Evolutionary conservation across 1,284 basidiomycete species (phyloP).

Genomic region (Lentinus polychrous): DNA sequence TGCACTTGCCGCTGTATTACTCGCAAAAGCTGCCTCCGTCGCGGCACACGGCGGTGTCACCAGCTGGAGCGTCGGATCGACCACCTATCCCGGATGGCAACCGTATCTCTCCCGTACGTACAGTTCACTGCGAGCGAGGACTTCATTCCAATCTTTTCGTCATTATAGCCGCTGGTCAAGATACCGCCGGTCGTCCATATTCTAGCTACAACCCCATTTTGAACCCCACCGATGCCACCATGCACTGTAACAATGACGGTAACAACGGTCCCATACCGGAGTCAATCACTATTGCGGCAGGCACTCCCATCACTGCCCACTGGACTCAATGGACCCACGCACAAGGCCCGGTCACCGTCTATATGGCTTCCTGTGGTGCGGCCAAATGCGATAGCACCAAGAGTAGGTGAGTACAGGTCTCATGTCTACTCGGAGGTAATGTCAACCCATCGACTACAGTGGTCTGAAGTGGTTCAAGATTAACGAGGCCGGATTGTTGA

Average conservation of each 20-base stretch:
- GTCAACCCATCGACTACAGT: not conserved
- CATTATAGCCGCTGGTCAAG: constrained; percentile 1
- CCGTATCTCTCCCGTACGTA: constrained; percentile 3
- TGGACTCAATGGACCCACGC: constrained; percentile 6
- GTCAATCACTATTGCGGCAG: constrained; percentile 5
- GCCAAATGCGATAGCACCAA: constrained; percentile 3
- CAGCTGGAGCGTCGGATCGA: constrained; percentile 4
- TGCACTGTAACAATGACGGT: constrained; percentile 7
- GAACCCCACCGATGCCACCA: not conserved
- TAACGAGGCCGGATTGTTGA: constrained; percentile 45
- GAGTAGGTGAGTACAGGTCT: constrained; percentile 1
- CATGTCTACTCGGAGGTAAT: not conserved
- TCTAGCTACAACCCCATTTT: constrained; percentile 4
- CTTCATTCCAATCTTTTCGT: not conserved
- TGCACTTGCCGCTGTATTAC: not conserved
- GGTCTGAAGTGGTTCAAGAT: constrained; percentile 39
- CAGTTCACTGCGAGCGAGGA: not conserved
- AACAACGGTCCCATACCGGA: constrained; percentile 4
- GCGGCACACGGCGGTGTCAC: constrained; percentile 7
- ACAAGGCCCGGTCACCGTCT: constrained; percentile 5
- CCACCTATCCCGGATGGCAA: constrained; percentile 6
- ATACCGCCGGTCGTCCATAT: constrained; percentile 5
- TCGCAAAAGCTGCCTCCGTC: not conserved
- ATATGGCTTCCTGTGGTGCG: constrained; percentile 6
- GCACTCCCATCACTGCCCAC: not conserved